phyloP scores from a whole-genome alignment of 139 green algal genomes.

The Nannochloris sp. region DNA sequence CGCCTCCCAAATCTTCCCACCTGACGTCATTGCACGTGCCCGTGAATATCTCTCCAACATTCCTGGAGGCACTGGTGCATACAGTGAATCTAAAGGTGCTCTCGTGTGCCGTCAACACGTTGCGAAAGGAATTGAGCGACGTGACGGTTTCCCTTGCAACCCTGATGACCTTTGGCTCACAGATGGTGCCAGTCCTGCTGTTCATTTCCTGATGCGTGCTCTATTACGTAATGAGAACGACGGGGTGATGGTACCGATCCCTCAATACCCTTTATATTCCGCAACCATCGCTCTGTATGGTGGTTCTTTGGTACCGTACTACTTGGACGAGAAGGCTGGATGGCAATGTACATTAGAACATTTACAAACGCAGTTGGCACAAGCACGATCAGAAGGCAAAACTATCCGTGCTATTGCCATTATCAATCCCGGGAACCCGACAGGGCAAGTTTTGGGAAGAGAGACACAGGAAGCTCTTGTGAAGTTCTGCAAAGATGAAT shows the following conservation, averaged over 20 bases:
- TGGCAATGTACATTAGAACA: conserved; percentile 67
- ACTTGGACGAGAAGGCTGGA: conserved; percentile 69
- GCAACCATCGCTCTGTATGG: conserved; percentile 79
- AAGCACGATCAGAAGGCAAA: conserved; percentile 29
- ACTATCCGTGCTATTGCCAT: conserved; percentile 71
- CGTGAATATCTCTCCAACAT: conserved; percentile 62
- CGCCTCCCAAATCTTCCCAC: conserved; percentile 44
- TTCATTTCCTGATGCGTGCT: conserved; percentile 67
- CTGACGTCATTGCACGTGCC: conserved; percentile 38
- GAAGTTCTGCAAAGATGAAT: conserved; percentile 55
- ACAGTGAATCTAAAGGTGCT: conserved; percentile 73
- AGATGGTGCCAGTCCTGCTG: conserved; percentile 65
- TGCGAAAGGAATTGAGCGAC: conserved; percentile 54
- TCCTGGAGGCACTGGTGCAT: conserved; percentile 74
- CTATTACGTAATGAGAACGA: conserved; percentile 52
- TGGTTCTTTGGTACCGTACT: conserved; percentile 82
- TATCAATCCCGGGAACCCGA: conserved; percentile 97
- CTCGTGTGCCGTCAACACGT: conserved; percentile 53
- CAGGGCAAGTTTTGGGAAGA: conserved; percentile 61
- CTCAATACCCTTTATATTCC: conserved; percentile 81
- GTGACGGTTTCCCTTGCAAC: conserved; percentile 63
- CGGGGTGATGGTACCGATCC: conserved; percentile 51
- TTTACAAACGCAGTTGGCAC: conserved; percentile 35
- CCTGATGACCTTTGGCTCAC: conserved; percentile 76
- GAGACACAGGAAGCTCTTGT: conserved; percentile 65